phyloP scores from a whole-genome alignment of 176 grass and related monocot species.

The Chrysopogon serrulatus region DNA sequence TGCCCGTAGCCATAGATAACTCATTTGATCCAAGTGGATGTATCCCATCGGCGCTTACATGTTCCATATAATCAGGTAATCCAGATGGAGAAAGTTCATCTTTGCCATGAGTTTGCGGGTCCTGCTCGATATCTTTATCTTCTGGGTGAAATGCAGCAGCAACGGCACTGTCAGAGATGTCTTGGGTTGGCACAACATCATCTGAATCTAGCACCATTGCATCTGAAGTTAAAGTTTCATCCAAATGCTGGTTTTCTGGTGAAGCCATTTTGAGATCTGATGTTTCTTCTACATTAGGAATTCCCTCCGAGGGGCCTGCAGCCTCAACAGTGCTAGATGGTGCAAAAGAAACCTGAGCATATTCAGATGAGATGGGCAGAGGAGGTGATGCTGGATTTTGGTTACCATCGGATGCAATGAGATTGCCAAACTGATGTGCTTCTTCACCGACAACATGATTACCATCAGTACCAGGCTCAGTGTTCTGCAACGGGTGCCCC shows the following conservation, averaged over 20 bases:
- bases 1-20: background rate
- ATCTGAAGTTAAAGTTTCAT: constrained; percentile 37
- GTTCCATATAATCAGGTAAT: constrained; percentile 24
- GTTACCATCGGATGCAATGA: constrained; percentile 10
- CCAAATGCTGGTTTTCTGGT: constrained; percentile 28
- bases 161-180: background rate
- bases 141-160: background rate
- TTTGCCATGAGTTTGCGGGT: constrained; percentile 1
- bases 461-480: background rate
- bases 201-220: constrained; percentile 37
- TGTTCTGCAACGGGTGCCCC: background rate
- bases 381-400: background rate
- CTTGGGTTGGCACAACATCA: constrained; percentile 30
- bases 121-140: constrained; percentile 8
- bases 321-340: background rate
- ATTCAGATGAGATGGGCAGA: background rate
- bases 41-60: constrained; percentile 9
- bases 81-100: background rate
- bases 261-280: constrained; percentile 22
- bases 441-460: background rate
- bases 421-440: constrained; percentile 12
- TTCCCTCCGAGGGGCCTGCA: background rate
- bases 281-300: constrained; percentile 23
- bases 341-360: background rate
- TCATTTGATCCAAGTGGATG: constrained; percentile 26